These are phyloP conservation scores for Phaffia rhodozyma DNA, from an alignment of 1,284 basidiomycete genomes.

Conservation along the genomic window DNA sequence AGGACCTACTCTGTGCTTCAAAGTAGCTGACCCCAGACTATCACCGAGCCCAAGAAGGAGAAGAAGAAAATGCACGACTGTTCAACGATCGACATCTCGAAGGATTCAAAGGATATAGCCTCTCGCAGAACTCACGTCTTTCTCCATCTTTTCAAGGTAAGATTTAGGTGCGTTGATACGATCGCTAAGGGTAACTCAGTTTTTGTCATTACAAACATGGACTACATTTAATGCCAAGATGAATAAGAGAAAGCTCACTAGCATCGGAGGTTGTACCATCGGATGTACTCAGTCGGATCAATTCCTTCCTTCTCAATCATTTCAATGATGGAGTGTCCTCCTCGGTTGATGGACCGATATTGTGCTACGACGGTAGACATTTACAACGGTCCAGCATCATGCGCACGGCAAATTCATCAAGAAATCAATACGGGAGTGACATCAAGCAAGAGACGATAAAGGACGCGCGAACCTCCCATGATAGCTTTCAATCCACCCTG, in stretches of 20 bases:
- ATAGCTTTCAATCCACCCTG: conserved; percentile 62
- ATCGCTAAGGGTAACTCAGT: conserved; percentile 63
- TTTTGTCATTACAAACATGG: conserved; percentile 19
- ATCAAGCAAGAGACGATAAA: conserved; percentile 36
- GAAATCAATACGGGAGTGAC: not conserved
- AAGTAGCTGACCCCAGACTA: conserved; percentile 65
- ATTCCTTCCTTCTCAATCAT: conserved; percentile 62
- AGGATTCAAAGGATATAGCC: not conserved
- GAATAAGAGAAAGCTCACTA: not conserved
- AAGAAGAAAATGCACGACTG: not conserved
- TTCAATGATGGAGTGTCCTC: conserved; percentile 74
- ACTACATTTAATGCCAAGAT: conserved; percentile 8
- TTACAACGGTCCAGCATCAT: conserved; percentile 35
- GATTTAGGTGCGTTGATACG: conserved; percentile 64
- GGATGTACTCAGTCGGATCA: conserved; percentile 50
- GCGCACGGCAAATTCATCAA: not conserved
- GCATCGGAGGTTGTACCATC: conserved; percentile 20
- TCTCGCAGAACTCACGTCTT: conserved; percentile 28
- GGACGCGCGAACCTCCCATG: conserved; percentile 46
- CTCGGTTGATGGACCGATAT: conserved; percentile 68
- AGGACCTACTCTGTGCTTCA: conserved; percentile 47
- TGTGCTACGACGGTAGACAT: conserved; percentile 27
- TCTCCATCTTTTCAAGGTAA: conserved; percentile 57
- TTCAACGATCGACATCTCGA: not conserved
- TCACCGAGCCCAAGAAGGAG: not conserved